Base-by-base conservation (phyloP, 805 yeast genomes). In the Candida succiphila region DNA sequence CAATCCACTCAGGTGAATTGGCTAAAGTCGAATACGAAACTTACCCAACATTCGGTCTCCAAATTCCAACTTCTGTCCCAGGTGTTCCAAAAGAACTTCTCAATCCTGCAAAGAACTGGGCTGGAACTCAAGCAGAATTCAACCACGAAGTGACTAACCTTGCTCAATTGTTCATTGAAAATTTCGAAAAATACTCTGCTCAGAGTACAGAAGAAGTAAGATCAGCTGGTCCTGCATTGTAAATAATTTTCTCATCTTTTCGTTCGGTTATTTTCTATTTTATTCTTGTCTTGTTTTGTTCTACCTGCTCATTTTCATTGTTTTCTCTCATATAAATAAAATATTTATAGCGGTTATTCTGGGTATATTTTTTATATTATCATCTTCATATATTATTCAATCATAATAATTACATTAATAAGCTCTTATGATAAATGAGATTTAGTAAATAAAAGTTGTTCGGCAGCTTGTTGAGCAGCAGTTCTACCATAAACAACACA, bases 1-100 rank as follows among this genome's bases (percentile, higher is more conserved):
- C 95, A 27, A 87, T 89, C 51, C 97, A 89, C 65, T 74, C 86
- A 45, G 98, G 97, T 43, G 78, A 80, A 46, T 75, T 89, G 52
- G 74, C 74, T 42, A 65, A 85, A 49, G 88, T 69, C 43, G 84
- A 79, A 52, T 89, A 68, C 61, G 96, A 88, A 67, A 69, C 69
- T 32, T 79, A 83, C 65, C 94, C 87, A 45, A 76, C 79, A 30
- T 89, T 89, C 67, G 85, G 85, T 61, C 72, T 89, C 61, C 74
- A 75, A 55, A 75, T 92, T 45, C 98, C 98, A 63, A 85, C 71
- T 56, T 49, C 75, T 27, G 82, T 80, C 48, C 78, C 82, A 17
- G 75, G 78, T 41, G 97, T 89, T 39, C 97, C 98, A 44, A 34
- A 68, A 17, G 88, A 81, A 53, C 58, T 89, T 41, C 72, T 89